phyloP scores from a whole-genome alignment of 108 stramenopile genomes.

The Fragilaria radians region DNA sequence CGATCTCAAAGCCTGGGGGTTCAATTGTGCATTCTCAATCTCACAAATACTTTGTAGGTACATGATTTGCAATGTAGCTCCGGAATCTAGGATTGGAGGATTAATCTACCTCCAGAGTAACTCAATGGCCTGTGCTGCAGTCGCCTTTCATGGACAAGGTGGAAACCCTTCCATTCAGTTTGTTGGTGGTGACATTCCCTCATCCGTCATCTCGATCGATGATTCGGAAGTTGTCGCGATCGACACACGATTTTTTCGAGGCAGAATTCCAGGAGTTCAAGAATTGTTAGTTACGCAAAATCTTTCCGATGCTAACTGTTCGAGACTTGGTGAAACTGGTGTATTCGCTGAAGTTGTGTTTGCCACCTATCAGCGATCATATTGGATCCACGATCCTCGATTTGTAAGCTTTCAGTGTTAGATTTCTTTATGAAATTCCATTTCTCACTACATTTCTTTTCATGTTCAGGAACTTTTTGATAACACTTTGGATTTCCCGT shows the following conservation, averaged over 20 bases:
- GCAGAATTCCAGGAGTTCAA: background rate
- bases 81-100: background rate
- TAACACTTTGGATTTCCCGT: constrained; percentile 27
- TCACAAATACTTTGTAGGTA: background rate
- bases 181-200: background rate
- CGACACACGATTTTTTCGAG: background rate
- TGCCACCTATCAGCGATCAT: constrained; percentile 1
- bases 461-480: constrained; percentile 5
- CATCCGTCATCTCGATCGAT: background rate
- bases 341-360: background rate
- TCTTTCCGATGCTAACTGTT: background rate
- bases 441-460: background rate
- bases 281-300: background rate
- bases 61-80: background rate
- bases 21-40: background rate
- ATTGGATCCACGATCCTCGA: constrained; percentile 26
- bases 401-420: background rate
- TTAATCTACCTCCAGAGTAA: background rate
- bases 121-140: background rate
- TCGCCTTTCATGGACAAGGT: background rate
- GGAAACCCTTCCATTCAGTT: background rate
- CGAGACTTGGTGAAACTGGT: background rate
- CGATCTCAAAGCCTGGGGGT: background rate
- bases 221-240: background rate
- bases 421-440: background rate